Base-by-base conservation (phyloP, 805 yeast species). In the Schwanniomyces yamadae region DNA sequence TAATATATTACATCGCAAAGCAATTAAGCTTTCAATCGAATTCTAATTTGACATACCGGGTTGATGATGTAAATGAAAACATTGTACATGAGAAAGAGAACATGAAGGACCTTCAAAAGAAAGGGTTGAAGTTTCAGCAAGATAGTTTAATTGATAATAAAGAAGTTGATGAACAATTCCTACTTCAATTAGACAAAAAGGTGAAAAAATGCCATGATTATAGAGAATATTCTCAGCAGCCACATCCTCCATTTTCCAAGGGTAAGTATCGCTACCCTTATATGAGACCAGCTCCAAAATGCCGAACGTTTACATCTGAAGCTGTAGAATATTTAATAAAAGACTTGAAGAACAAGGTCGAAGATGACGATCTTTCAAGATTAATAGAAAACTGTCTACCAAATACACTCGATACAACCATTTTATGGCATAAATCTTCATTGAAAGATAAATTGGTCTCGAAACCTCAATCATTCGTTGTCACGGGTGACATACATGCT, bases 401-500 rank as follows among this genome's bases (percentile, higher is more conserved):
- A 5, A 88, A 88, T 55, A 88, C 96, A 0, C 61, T 88, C 35
- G 96, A 88, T 51, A 88, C 96, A 1, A 87, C 96, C 0, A 77
- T 88, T 31, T 65, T 84, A 36, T 88, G 88, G 86, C 87, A 82
- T 56, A 36, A 39, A 23, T 14, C 45, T 7, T 21, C 38, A 2
- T 45, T 52, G 3, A 46, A 56, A 12, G 49, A 46, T 10, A 25
- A 33, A 36, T 34, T 44, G 14, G 33, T 45, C 12, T 41, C 31
- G 2, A 43, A 39, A 9, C 61, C 89, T 0, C 76, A 79, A 42
- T 70, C 95, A 1, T 88, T 88, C 58, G 75, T 88, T 1, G 91
- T 87, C 21, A 88, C 96, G 0, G 96, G 96, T 7, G 96, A 88
- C 53, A 88, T 88, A 37, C 89, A 86, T 55, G 96, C 96, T 2